A percentile compares a stretch with the other conserved stretches of the same genome.
Conservation (phyloP, 768 basidiomycete species). For the Lentinula edodes region DNA sequence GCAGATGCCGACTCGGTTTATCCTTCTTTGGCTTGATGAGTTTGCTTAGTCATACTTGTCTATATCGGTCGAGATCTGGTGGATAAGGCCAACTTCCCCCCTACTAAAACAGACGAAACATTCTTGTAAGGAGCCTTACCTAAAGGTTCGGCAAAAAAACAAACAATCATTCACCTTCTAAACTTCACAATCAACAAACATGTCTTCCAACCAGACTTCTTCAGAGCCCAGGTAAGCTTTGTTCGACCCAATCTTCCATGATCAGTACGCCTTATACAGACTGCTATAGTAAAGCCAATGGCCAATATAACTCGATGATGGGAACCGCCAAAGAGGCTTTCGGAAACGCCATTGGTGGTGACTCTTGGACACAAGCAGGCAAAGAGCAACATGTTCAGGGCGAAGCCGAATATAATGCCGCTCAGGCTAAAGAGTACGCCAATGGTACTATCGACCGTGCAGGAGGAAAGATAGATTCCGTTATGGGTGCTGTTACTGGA, state of each 20-base stretch:
- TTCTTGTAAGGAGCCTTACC: too few relatives aligned
- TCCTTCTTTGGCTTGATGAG: too few relatives aligned
- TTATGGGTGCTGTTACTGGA: conserved; percentile 48
- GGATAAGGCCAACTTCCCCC: too few relatives aligned
- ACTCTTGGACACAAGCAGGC: conserved; percentile 22
- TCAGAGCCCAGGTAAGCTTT: background rate
- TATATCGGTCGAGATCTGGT: too few relatives aligned
- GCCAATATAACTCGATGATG: conserved; percentile 8
- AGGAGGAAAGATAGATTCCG: conserved; percentile 44
- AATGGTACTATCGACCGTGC: conserved; percentile 42
- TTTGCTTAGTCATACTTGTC: too few relatives aligned
- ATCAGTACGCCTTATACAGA: background rate
- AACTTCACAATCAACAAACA: background rate
- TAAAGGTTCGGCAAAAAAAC: too few relatives aligned
- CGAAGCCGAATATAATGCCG: conserved; percentile 18
- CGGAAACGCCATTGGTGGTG: conserved; percentile 25
- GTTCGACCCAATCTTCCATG: background rate
- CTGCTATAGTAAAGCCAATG: background rate
- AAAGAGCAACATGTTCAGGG: conserved; percentile 26
- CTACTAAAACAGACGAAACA: too few relatives aligned
- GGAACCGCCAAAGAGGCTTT: conserved; percentile 15
- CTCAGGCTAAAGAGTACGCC: conserved; percentile 44
- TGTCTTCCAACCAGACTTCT: background rate
- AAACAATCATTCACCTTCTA: too few relatives aligned
- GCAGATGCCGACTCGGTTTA: too few relatives aligned